Conservation (phyloP, 331 rosid genomes). For the Cucumis variabilis region DNA sequence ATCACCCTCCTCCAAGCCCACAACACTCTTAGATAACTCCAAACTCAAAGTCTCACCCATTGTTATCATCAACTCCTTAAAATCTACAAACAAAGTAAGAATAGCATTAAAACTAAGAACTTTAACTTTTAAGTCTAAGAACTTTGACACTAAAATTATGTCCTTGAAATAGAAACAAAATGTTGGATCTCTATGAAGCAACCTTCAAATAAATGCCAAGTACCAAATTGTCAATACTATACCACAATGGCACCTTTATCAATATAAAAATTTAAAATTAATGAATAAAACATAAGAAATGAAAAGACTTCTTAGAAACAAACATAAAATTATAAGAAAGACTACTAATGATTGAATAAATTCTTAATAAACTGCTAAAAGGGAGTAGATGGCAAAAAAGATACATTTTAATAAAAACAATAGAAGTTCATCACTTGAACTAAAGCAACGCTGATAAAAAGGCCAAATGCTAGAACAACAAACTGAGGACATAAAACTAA, state of each 20-base stretch:
- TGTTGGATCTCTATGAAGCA: too few species aligned
- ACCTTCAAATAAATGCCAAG: constrained; percentile 53
- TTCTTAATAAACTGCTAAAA: neutral
- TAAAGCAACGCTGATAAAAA: neutral
- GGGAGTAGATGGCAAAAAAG: neutral
- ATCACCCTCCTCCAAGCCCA: too few species aligned
- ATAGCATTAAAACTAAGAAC: too few species aligned
- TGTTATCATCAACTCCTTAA: too few species aligned
- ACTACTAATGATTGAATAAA: neutral
- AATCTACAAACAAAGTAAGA: too few species aligned
- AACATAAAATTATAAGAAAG: neutral
- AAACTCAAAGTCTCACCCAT: too few species aligned
- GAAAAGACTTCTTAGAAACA: neutral
- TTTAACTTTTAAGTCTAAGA: too few species aligned
- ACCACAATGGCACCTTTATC: neutral
- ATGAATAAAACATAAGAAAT: neutral
- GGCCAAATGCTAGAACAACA: neutral
- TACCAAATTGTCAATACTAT: neutral
- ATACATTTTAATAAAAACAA: neutral
- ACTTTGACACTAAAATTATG: too few species aligned
- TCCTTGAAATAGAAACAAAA: too few species aligned
- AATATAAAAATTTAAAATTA: neutral
- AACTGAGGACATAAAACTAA: too few species aligned
- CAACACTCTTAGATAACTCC: too few species aligned
- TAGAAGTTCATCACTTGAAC: neutral